phyloP scores from a whole-genome alignment of 208 protist species.

The Trypanosoma cruzi region DNA sequence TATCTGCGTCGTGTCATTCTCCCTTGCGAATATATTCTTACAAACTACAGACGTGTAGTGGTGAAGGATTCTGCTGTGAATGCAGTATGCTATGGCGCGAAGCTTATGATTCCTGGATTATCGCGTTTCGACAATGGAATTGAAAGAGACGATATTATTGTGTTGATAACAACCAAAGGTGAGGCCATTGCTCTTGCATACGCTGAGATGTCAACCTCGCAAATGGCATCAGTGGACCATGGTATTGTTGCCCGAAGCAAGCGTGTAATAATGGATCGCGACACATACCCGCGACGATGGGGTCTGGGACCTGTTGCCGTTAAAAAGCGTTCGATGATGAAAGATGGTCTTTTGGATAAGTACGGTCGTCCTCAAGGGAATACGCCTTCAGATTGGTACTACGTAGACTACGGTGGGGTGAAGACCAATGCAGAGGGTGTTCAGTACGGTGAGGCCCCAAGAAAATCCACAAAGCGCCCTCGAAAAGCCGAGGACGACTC shows the following conservation, averaged over 20 bases:
- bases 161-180: conserved; percentile 99
- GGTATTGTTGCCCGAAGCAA: conserved; percentile 99
- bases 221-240: conserved; percentile 97
- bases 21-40: conserved; percentile 98
- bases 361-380: conserved; percentile 97
- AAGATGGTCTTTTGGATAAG: conserved; percentile 98
- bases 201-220: conserved; percentile 98
- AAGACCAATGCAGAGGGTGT: conserved; percentile 87
- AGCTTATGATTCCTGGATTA: conserved; percentile 99
- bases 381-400: conserved; percentile 97
- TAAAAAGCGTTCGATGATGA: conserved; percentile 98
- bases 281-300: conserved; percentile 99
- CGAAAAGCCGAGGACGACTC: conserved; percentile 54
- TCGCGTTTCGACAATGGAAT: conserved; percentile 97
- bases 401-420: conserved; percentile 93
- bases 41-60: conserved; percentile 98
- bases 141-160: conserved; percentile 96
- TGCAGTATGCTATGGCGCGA: conserved; percentile 99
- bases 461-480: conserved; percentile 53
- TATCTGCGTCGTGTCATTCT: conserved; percentile 98
- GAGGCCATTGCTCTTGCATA: conserved; percentile 99
- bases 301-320: conserved; percentile 96
- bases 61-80: conserved; percentile 99
- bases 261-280: conserved; percentile 99
- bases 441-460: conserved; percentile 70